Evolutionary conservation across 108 stramenopile genomes (phyloP), one percentile per base, ranked within the genome.

Genomic region (Nitzschia putrida): DNA sequence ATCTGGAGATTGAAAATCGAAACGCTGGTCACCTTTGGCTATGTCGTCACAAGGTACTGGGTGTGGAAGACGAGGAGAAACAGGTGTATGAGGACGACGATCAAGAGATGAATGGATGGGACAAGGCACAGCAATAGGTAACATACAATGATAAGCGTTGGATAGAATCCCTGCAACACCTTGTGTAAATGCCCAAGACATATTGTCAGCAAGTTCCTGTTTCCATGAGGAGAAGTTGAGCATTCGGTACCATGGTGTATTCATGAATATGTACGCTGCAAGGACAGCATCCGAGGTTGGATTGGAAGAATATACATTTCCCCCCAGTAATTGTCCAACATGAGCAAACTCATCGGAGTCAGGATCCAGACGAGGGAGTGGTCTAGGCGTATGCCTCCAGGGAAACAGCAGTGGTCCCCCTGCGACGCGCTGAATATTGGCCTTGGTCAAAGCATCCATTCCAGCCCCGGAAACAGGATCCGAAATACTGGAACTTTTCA

Each of bases 121-220:
- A 4, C 1, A 34, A 34, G 22, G 2, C 21, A 3, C 3, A 13
- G 6, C 24, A 2, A 23, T 4, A 55, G 14, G 47, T 49, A 1
- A 55, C 55, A 8, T 68, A 68, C 67, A 7, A 21, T 38, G 54
- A 68, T 68, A 68, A 8, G 41, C 61, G 39, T 72, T 72, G 61
- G 61, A 53, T 3, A 72, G 53, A 20, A 72, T 11, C 23, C 54
- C 39, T 4, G 61, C 54, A 1, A 69, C 57, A 6, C 66, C 76
- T 23, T 69, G 61, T 8, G 40, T 42, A 52, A 77, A 77, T 0
- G 76, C 61, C 63, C 68, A 77, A 0, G 63, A 40, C 58, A 77
- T 54, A 29, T 61, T 47, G 10, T 77, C 76, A 2, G 63, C 59
- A 60, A 77, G 43, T 34, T 77, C 76, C 40, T 20, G 34, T 34